phyloP scores from a whole-genome alignment of 495 filamentous ascomycete genomes.

The Aspergillus biplanus region DNA sequence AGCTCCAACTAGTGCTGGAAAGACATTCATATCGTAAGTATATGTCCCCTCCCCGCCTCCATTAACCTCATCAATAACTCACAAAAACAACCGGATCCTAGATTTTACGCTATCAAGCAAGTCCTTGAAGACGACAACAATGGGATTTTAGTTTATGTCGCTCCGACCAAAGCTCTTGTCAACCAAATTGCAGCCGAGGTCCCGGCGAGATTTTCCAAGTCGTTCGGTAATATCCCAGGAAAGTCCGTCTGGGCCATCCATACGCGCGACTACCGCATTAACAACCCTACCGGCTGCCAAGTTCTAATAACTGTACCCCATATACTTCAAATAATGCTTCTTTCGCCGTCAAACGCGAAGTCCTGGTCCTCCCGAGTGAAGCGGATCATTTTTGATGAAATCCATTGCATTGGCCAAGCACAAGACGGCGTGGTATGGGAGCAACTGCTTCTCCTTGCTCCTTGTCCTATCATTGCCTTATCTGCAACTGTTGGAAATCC shows the following conservation, averaged over 20 bases:
- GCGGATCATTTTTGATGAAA: slow-evolving; percentile 81
- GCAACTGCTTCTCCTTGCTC: slow-evolving; percentile 71
- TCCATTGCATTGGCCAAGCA: slow-evolving; percentile 79
- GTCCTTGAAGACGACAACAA: slow-evolving; percentile 67
- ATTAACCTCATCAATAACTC: slow-evolving; percentile 6
- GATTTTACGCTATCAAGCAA: slow-evolving; percentile 81
- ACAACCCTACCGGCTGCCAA: slow-evolving; percentile 71
- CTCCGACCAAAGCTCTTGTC: slow-evolving; percentile 80
- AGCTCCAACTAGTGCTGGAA: slow-evolving; percentile 74
- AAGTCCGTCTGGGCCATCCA: slow-evolving; percentile 80
- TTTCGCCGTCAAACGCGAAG: slow-evolving; percentile 67
- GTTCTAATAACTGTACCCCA: slow-evolving; percentile 77
- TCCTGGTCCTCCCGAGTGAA: slow-evolving; percentile 68
- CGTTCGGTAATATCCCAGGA: slow-evolving; percentile 53
- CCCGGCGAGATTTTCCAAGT: slow-evolving; percentile 68
- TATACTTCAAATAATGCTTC: slow-evolving; percentile 78
- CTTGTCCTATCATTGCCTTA: slow-evolving; percentile 79
- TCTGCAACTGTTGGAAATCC: slow-evolving; percentile 83
- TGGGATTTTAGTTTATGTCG: slow-evolving; percentile 74
- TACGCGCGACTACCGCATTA: slow-evolving; percentile 72
- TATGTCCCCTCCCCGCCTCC: background rate
- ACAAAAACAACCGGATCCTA: slow-evolving; percentile 3
- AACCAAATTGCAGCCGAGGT: slow-evolving; percentile 84
- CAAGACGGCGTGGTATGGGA: slow-evolving; percentile 84
- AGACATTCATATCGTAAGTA: slow-evolving; percentile 58